These are phyloP conservation scores for Podospora tetraspora DNA, from an alignment of 495 filamentous ascomycete species.

Conservation along the genomic window DNA sequence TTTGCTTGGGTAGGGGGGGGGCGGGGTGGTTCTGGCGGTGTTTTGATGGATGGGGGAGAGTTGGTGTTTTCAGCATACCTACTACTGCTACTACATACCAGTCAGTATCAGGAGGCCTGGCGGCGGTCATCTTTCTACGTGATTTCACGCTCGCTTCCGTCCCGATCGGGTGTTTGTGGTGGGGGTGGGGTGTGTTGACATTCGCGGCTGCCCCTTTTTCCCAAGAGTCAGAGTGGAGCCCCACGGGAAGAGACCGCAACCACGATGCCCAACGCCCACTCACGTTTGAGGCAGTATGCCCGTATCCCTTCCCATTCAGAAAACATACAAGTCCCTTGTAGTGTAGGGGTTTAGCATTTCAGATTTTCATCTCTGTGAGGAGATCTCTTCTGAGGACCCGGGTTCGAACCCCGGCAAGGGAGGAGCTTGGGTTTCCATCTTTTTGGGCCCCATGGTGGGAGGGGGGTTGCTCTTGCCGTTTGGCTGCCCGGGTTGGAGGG, in stretches of 20 bases:
- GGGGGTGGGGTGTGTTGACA: neutral
- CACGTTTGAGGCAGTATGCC: neutral
- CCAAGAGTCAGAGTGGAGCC: neutral
- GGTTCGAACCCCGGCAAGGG: slow-evolving; percentile 10
- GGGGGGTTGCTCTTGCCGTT: too few relatives aligned
- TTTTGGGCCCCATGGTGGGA: neutral
- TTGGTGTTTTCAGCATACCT: neutral
- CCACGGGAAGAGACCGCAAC: neutral
- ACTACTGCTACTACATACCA: neutral
- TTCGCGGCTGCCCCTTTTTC: neutral
- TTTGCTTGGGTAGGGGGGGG: neutral
- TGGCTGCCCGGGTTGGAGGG: too few relatives aligned
- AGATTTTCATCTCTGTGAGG: slow-evolving; percentile 7
- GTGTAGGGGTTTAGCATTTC: slow-evolving; percentile 14
- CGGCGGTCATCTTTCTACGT: neutral
- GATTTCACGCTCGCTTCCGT: neutral
- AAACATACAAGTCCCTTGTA: neutral
- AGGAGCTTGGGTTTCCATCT: neutral
- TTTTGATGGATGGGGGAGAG: neutral
- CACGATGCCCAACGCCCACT: neutral
- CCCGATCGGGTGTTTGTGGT: neutral
- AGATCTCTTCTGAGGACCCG: slow-evolving; percentile 7
- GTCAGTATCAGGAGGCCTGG: neutral
- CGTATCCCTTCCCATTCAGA: neutral
- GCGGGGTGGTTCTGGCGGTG: neutral